Conservation (phyloP, 257 asterid species). For the Gentiana dahurica region DNA sequence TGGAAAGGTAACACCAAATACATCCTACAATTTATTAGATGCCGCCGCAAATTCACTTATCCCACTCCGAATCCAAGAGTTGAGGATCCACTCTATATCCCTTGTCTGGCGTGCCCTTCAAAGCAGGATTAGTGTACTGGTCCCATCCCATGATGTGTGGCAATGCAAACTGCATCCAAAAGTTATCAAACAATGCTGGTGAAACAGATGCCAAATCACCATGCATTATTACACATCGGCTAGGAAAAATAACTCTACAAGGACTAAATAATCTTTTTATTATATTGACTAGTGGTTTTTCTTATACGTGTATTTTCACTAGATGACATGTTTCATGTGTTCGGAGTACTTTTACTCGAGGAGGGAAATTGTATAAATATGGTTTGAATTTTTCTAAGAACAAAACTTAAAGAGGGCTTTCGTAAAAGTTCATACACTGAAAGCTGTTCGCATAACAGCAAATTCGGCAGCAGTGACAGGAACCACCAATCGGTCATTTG, state of each 20-base stretch:
- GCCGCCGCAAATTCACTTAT: slow-evolving; percentile 27
- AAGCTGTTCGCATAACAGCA: slow-evolving; percentile 84
- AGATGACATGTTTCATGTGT: too few species aligned
- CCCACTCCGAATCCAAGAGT: slow-evolving; percentile 59
- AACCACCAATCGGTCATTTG: slow-evolving; percentile 64
- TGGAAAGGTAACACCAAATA: too few species aligned
- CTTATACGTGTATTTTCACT: too few species aligned
- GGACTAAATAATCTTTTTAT: too few species aligned
- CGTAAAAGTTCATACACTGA: slow-evolving; percentile 37
- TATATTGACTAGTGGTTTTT: too few species aligned
- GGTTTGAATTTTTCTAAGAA: not conserved
- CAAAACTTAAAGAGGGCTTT: too few species aligned
- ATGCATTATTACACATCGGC: too few species aligned
- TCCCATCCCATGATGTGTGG: slow-evolving; percentile 98
- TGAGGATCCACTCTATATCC: slow-evolving; percentile 26
- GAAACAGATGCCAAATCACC: not conserved
- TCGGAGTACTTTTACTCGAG: too few species aligned
- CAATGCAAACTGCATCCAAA: slow-evolving; percentile 68
- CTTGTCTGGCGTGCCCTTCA: slow-evolving; percentile 16
- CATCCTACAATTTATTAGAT: too few species aligned
- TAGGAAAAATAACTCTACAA: too few species aligned
- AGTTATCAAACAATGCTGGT: not conserved
- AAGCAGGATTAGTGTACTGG: slow-evolving; percentile 27
- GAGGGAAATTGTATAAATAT: not conserved
- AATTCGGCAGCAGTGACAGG: slow-evolving; percentile 92